These are phyloP conservation scores for Orobanche coerulescens DNA, from an alignment of 257 asterid genomes.

Conservation along the genomic window DNA sequence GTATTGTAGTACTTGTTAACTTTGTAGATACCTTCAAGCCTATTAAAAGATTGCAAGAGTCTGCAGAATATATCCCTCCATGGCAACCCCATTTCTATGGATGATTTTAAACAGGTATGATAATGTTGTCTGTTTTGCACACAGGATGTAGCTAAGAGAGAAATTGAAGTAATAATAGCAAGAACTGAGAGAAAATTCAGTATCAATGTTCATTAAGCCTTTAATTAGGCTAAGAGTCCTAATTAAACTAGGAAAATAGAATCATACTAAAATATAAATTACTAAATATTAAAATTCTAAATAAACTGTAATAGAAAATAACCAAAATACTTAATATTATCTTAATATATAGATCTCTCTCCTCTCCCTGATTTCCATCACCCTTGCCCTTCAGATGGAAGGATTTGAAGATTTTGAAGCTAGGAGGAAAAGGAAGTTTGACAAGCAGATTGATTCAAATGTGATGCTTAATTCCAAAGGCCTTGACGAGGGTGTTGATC, in stretches of 20 bases:
- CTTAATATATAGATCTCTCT: too few species aligned
- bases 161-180: too few species aligned
- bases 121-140: neutral
- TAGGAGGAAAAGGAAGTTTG: slow-evolving; percentile 80
- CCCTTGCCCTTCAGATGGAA: slow-evolving; percentile 61
- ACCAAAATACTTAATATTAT: too few species aligned
- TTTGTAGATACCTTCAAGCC: slow-evolving; percentile 65
- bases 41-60: slow-evolving; percentile 74
- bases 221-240: too few species aligned
- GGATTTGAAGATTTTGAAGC: slow-evolving; percentile 80
- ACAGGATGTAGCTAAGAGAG: too few species aligned
- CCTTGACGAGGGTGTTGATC: slow-evolving; percentile 89
- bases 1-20: slow-evolving; percentile 6
- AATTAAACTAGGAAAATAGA: too few species aligned
- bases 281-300: too few species aligned
- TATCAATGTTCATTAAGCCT: too few species aligned
- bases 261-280: too few species aligned
- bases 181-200: too few species aligned
- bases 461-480: slow-evolving; percentile 92
- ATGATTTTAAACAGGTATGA: slow-evolving; percentile 74
- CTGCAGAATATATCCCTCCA: slow-evolving; percentile 83
- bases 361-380: too few species aligned
- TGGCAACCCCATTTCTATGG: slow-evolving; percentile 91
- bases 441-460: slow-evolving; percentile 85
- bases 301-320: too few species aligned